Evolutionary conservation across 1,139 yeast species (phyloP).

Genomic region (Meyerozyma elateridarum): DNA sequence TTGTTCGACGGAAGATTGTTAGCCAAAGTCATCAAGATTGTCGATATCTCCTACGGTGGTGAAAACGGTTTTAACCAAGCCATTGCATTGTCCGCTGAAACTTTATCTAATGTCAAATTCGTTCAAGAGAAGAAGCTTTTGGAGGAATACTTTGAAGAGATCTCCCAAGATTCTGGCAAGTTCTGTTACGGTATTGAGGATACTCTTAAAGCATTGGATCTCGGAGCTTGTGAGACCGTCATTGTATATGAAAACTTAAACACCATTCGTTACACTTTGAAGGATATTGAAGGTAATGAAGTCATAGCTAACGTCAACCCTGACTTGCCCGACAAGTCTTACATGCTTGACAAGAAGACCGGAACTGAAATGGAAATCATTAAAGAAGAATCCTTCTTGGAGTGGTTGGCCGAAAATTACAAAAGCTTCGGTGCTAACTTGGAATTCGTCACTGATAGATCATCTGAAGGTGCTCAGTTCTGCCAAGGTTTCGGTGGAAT

Average conservation of each 20-base stretch:
- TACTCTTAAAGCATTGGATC: constrained; percentile 89
- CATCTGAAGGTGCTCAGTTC: constrained; percentile 98
- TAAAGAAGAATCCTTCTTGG: constrained; percentile 78
- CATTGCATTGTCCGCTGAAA: constrained; percentile 93
- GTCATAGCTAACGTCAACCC: constrained; percentile 72
- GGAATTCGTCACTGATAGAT: constrained; percentile 93
- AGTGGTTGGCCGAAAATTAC: constrained; percentile 97
- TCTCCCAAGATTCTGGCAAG: constrained; percentile 93
- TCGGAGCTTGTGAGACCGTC: constrained; percentile 91
- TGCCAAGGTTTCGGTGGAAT: constrained; percentile 98
- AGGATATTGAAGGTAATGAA: constrained; percentile 77
- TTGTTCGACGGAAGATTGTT: constrained; percentile 86
- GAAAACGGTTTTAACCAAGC: constrained; percentile 99
- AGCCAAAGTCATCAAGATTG: constrained; percentile 83
- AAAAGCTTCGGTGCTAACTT: constrained; percentile 89
- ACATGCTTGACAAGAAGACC: constrained; percentile 74
- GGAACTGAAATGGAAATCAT: constrained; percentile 87
- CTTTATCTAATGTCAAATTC: constrained; percentile 92
- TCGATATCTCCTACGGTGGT: constrained; percentile 97
- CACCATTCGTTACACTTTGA: constrained; percentile 75
- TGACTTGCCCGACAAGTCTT: constrained; percentile 67
- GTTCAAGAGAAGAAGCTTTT: constrained; percentile 97
- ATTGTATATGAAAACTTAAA: constrained; percentile 92
- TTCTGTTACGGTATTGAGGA: constrained; percentile 97
- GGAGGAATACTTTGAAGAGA: constrained; percentile 89